phyloP scores from a whole-genome alignment of 345 rosid genomes.

The Psidium friedrichsthalianum region DNA sequence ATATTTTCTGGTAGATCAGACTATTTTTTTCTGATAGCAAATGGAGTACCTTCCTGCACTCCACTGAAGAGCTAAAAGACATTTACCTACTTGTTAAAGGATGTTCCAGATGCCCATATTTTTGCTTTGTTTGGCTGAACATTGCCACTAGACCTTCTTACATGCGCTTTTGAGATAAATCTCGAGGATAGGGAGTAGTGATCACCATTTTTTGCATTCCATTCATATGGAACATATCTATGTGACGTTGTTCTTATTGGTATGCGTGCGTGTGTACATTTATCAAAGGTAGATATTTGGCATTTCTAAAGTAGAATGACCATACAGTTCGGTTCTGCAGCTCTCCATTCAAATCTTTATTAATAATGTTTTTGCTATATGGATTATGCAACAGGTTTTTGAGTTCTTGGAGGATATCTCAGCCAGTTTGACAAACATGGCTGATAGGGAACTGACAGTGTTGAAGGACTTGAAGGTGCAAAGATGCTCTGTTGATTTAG shows the following conservation, averaged over 20 bases:
- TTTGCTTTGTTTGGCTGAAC: background rate
- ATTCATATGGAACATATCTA: background rate
- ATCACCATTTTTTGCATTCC: background rate
- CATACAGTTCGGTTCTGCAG: background rate
- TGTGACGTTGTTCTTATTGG: background rate
- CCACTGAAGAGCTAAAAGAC: background rate
- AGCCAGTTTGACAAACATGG: conserved; percentile 62
- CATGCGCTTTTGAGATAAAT: background rate
- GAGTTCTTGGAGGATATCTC: conserved; percentile 89
- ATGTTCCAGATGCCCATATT: background rate
- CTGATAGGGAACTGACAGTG: conserved; percentile 50
- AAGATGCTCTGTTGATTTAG: conserved; percentile 3
- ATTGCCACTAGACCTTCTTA: background rate
- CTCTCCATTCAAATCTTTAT: background rate
- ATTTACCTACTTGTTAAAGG: background rate
- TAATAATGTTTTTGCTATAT: background rate
- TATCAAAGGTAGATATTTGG: background rate
- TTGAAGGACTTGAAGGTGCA: conserved; percentile 80
- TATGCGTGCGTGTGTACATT: background rate
- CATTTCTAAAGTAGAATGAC: background rate
- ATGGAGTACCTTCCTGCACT: background rate
- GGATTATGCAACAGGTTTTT: conserved; percentile 44
- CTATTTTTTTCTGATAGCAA: background rate
- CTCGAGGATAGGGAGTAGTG: background rate
- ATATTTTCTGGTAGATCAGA: background rate